A percentile compares a stretch with the other conserved stretches of the same genome.
These are phyloP conservation scores for Boehmeria nivea DNA, from an alignment of 306 rosid genomes.

Conservation along the genomic window DNA sequence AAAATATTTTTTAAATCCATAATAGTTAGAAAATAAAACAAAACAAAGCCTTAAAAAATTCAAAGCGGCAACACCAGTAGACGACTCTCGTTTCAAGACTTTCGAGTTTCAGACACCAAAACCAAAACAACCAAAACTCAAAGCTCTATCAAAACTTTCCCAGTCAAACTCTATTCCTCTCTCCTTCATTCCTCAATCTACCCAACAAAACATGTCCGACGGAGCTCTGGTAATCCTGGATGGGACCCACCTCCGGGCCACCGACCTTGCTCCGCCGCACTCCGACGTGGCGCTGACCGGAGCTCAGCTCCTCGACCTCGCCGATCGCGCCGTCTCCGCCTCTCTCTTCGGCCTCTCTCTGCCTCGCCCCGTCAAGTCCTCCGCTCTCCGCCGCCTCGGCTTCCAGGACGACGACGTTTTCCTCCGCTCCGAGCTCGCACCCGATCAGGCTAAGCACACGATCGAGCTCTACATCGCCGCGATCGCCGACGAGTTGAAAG, in stretches of 20 bases:
- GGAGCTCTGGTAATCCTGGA: constrained; percentile 52
- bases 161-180: constrained; percentile 15
- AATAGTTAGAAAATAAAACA: no score
- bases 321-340: constrained; percentile 48
- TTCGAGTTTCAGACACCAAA: no score
- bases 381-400: constrained; percentile 51
- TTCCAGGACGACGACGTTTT: constrained; percentile 20
- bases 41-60: no score
- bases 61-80: no score
- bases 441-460: constrained; percentile 38
- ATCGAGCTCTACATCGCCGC: constrained; percentile 58
- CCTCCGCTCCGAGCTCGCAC: constrained; percentile 26
- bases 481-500: constrained; percentile 69
- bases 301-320: constrained; percentile 57
- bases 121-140: neutral
- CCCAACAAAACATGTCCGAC: constrained; percentile 54
- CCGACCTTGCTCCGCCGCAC: constrained; percentile 41
- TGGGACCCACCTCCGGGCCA: constrained; percentile 54
- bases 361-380: constrained; percentile 47
- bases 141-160: neutral
- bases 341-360: constrained; percentile 55
- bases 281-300: constrained; percentile 36
- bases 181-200: constrained; percentile 13
- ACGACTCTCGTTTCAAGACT: no score
- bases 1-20: no score